These are phyloP conservation scores for Venturia aucupariae DNA, from an alignment of 2,329 filamentous ascomycete species.

Conservation along the genomic window DNA sequence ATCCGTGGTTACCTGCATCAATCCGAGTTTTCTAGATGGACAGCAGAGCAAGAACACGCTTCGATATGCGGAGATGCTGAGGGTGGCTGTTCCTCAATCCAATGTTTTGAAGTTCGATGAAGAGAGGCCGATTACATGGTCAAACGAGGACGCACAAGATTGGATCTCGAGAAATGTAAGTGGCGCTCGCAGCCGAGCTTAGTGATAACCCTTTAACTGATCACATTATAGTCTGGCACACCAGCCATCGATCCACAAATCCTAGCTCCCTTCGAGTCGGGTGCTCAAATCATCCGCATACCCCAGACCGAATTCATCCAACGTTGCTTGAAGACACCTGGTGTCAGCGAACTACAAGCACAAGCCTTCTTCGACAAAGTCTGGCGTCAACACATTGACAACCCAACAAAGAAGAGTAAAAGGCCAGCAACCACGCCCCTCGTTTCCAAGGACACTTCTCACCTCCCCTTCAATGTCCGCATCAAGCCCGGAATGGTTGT, in stretches of 20 bases:
- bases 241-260: background rate
- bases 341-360: background rate
- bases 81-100: background rate
- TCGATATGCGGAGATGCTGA: conserved; percentile 9
- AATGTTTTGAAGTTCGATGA: background rate
- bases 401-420: background rate
- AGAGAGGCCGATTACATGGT: background rate
- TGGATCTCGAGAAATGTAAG: conserved; percentile 6
- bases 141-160: background rate
- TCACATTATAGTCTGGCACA: background rate
- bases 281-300: conserved; percentile 3
- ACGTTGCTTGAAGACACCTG: background rate
- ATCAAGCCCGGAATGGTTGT: conserved; percentile 8
- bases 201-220: background rate
- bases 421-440: background rate
- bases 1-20: conserved; percentile 1
- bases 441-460: background rate
- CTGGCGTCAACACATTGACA: conserved; percentile 9
- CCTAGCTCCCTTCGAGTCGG: background rate
- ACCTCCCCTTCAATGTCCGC: background rate
- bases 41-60: background rate
- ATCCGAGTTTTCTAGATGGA: background rate
- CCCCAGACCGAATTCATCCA: background rate
- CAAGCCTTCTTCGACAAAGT: conserved; percentile 8
- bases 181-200: background rate